Evolutionary conservation across 164 flowering plant genomes (phyloP).

Genomic region (Vitis vinifera): ASM3070453v1 NC_081805.1:10110501-10111000

Average conservation of each 20-base stretch:
- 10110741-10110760: conserved; percentile 28
- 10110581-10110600: conserved; percentile 44
- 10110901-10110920: conserved; percentile 63
- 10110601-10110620: conserved; percentile 25
- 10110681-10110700: conserved; percentile 41
- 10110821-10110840: conserved; percentile 39
- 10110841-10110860: conserved; percentile 55
- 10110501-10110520: conserved; percentile 47
- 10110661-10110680: conserved; percentile 10
- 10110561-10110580: conserved; percentile 60
- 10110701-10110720: conserved; percentile 57
- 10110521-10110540: conserved; percentile 40
- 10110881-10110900: conserved; percentile 52
- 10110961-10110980: conserved; percentile 31
- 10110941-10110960: conserved; percentile 6
- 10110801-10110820: conserved; percentile 2
- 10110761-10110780: conserved; percentile 32
- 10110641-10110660: conserved; percentile 40
- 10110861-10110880: conserved; percentile 55
- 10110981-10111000: conserved; percentile 67
- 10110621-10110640: conserved; percentile 26
- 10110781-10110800: conserved; percentile 13
- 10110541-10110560: conserved; percentile 59
- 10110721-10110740: conserved; percentile 46
- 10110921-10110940: conserved; percentile 41